A percentile compares a stretch with the other conserved stretches of the same genome.
Evolutionary conservation across 2,329 filamentous ascomycete genomes (phyloP).

Genomic region (Sporothrix schenckii): DNA sequence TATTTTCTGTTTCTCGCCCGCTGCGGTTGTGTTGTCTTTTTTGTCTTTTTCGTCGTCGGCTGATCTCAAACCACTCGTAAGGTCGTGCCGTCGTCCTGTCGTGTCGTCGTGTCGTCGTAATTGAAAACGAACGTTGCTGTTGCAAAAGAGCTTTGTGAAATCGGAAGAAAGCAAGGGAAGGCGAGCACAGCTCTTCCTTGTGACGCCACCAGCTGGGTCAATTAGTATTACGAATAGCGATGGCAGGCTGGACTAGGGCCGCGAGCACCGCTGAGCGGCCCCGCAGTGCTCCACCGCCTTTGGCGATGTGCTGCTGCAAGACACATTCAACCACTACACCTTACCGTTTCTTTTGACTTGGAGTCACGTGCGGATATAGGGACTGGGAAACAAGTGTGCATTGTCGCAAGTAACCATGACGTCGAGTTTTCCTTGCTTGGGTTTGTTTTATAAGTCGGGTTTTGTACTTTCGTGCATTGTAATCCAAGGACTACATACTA

Average conservation of each 20-base stretch:
- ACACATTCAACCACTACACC: neutral
- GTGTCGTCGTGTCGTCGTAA: constrained; percentile 12
- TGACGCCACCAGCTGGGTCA: constrained; percentile 13
- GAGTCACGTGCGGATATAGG: neutral
- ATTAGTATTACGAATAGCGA: constrained; percentile 21
- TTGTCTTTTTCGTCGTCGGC: neutral
- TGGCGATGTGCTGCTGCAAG: constrained; percentile 20
- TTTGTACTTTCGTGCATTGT: neutral
- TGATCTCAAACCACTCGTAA: neutral
- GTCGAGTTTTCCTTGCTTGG: neutral
- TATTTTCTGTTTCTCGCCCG: neutral
- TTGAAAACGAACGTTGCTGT: neutral
- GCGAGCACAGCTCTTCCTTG: constrained; percentile 2
- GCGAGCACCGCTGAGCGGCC: constrained; percentile 15
- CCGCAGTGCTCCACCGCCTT: constrained; percentile 20
- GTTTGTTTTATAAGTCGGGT: neutral
- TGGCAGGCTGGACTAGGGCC: constrained; percentile 12
- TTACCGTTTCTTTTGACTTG: neutral
- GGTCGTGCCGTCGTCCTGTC: neutral
- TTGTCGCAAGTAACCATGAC: neutral
- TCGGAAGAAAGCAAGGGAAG: constrained; percentile 7
- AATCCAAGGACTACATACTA: neutral
- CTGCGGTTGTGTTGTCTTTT: neutral
- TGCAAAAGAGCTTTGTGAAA: neutral
- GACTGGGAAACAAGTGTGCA: neutral